Base-by-base conservation (phyloP, 495 filamentous ascomycete genomes). In the Cercophora newfieldiana region DNA sequence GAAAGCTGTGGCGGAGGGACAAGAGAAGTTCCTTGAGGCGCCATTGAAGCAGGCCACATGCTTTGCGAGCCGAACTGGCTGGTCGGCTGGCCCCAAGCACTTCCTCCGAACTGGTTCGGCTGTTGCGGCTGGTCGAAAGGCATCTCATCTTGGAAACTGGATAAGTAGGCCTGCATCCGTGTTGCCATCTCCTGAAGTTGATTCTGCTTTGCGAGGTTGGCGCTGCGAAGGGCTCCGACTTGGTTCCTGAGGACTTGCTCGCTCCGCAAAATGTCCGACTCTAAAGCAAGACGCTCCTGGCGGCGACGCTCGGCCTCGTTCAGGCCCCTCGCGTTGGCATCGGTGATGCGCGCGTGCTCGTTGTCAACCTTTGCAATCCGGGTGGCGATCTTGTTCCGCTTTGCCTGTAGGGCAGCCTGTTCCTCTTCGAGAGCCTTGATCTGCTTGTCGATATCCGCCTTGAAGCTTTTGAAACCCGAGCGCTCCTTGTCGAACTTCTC, bases 361-460 rank as follows among this genome's bases (percentile, higher is more conserved):
- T 89, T 87, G 66, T 89, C 89, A 44, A 94, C 87, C 72, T 91
- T 89, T 64, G 87, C 84, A 62, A 89, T 87, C 54, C 93, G 91
- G 33, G 86, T 79, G 60, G 88, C 87, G 12, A 96, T 87, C 71
- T 91, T 89, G 75, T 96, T 93, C 31, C 86, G 85, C 77, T 93
- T 92, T 63, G 90, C 88, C 65, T 91, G 80, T n/a, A 87, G 79
- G 61, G 85, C 81, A 18, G 79, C 79, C 64, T 90, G 79, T 62
- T 96, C 93, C 25, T 86, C 83, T 61, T 91, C 86, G 53, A 92
- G 75, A 1, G 82, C 71, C 62, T 86, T 83, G 61, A 89, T 77
- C 62, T 92, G 83, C 63, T 86, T 86, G 64, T 91, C 87, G 25
- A 87, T 83, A 31, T 85, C 81, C 49, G 82, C 76, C 69, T 90